phyloP scores from a whole-genome alignment of 345 rosid genomes.

The Citrus reticulata region DNA sequence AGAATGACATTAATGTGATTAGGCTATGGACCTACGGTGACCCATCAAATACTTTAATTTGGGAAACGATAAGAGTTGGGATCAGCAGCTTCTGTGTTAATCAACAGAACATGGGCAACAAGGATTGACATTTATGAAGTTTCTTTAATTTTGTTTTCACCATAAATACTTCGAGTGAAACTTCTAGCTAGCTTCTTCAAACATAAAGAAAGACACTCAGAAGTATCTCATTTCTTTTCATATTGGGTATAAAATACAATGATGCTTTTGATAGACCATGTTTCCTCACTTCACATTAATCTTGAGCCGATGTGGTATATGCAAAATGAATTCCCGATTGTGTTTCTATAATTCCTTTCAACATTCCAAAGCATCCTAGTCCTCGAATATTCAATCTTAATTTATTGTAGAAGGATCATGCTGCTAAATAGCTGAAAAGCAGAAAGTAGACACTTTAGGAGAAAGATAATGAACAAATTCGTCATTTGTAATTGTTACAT shows the following conservation, averaged over 20 bases:
- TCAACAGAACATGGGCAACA: not conserved
- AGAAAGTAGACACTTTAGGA: not conserved
- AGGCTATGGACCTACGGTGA: not conserved
- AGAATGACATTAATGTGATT: slow-evolving; percentile 3
- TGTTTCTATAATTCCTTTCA: not conserved
- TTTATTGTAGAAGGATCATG: not conserved
- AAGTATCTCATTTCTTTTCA: not conserved
- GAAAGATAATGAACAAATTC: not conserved
- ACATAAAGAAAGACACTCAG: not conserved
- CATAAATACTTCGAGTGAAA: not conserved
- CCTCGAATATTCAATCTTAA: not conserved
- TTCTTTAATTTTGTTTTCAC: not conserved
- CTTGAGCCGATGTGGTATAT: not conserved
- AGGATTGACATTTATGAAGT: not conserved
- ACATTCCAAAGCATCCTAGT: not conserved
- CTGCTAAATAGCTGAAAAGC: not conserved
- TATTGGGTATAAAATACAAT: not conserved
- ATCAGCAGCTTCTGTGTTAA: slow-evolving; percentile 4
- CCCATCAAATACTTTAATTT: slow-evolving; percentile 18
- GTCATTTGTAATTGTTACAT: not conserved
- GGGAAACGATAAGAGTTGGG: not conserved
- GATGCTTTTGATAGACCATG: not conserved
- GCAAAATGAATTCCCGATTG: not conserved
- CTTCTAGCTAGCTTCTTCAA: not conserved
- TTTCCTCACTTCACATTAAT: not conserved